Evolutionary conservation across 192 early-diverging fungal genomes (phyloP).

Genomic region (Neocallimastix lanati): DNA sequence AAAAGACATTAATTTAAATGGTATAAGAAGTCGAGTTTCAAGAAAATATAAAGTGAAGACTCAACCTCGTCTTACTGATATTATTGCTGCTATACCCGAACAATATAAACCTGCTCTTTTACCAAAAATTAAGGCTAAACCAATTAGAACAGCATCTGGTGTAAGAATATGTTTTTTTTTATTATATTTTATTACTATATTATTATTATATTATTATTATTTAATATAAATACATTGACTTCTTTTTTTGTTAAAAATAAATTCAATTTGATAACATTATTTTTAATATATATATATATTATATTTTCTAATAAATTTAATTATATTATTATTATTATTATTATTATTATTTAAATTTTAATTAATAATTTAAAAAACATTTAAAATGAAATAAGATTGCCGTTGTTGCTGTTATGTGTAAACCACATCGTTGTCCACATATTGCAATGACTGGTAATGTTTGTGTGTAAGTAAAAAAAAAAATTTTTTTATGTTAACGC

Average conservation of each 20-base stretch:
- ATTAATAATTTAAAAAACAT: no score
- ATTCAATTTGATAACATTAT: no score
- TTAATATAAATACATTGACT: no score
- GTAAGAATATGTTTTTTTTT: slow-evolving; percentile 18
- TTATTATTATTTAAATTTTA: neutral
- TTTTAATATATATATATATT: no score
- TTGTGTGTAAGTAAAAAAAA: slow-evolving; percentile 84
- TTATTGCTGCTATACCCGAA: slow-evolving; percentile 94
- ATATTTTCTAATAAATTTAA: no score
- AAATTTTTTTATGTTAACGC: no score
- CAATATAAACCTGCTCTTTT: slow-evolving; percentile 68
- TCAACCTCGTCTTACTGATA: slow-evolving; percentile 90
- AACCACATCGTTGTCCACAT: slow-evolving; percentile 91
- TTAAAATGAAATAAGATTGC: no score
- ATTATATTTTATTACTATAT: no score
- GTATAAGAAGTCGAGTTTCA: slow-evolving; percentile 47
- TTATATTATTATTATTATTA: no score
- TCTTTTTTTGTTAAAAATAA: no score
- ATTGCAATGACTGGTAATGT: slow-evolving; percentile 99
- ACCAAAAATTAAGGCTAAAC: slow-evolving; percentile 82
- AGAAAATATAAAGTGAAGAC: slow-evolving; percentile 52
- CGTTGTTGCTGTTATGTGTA: slow-evolving; percentile 90
- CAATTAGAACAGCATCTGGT: slow-evolving; percentile 83
- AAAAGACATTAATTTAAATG: slow-evolving; percentile 75
- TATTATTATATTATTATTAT: no score